Base-by-base conservation (phyloP, 306 rosid genomes). In the Quillaja saponaria region DNA sequence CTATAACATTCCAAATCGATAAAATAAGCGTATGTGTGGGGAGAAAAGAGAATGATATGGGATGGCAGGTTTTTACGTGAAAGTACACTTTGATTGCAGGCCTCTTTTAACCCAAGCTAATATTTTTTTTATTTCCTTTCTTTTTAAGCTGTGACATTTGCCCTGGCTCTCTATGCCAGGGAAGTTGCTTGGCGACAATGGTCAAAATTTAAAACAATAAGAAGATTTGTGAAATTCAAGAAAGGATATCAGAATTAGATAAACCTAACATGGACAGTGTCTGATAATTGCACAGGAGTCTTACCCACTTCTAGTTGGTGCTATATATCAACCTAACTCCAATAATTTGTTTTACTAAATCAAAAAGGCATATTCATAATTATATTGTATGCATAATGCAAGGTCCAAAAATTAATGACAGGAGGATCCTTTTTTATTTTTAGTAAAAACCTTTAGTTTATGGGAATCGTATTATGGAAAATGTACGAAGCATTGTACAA, bases 141-240 rank as follows among this genome's bases (percentile, higher is more conserved):
- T 68, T 49, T 15, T 53, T 28, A 13, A 13, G 47, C 21, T 34
- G 61, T 13, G 47, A 67, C 67, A 54, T 58, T 49, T 56, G 55
- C 52, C 44, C 14, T 25, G 49, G 14, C 31, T 25, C 31, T 25
- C 35, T 28, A 14, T 7, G 15, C 25, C 1, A 25, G 52, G 18
- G 65, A 61, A 17, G 34, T 49, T 50, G 49, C n/a, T 46, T 63
- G 39, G 19, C 47, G 38, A 39, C 50, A 75, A 37, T 61, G 64
- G 85, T 82, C 85, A 80, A 74, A 78, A 68, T 61, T 82, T 84
- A 80, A 74, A 78, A 68, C 64, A 68, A 71, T 25, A 71, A 60
- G 57, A 47, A 78, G 74, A 78, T 61, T 64, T 80, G 81, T 75
- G 42, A 45, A 64, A 66, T 28, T 46, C 57, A 84, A 75, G 81